A percentile compares a stretch with the other conserved stretches of the same genome.
phyloP scores from a whole-genome alignment of 139 green algal species.

The Edaphochlamys debaryana region DNA sequence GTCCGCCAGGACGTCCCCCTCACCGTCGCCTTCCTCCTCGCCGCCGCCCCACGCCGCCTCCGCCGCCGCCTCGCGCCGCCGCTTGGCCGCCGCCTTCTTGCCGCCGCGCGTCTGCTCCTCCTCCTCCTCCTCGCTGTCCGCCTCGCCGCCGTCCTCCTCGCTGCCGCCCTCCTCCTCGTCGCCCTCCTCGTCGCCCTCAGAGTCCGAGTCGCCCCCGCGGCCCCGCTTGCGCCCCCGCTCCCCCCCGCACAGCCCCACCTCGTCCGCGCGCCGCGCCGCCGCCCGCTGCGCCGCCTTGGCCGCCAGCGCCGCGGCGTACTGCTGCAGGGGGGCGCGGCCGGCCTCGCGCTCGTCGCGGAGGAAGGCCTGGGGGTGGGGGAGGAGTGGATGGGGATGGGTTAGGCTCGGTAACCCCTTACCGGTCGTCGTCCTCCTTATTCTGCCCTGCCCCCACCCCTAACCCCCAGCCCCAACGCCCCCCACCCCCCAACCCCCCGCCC shows the following conservation, averaged over 20 bases:
- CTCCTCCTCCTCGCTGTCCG: constrained; percentile 14
- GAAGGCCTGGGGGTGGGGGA: not conserved
- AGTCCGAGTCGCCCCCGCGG: not conserved
- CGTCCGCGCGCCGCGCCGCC: constrained; percentile 46
- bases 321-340: constrained; percentile 64
- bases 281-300: constrained; percentile 59
- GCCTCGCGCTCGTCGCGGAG: constrained; percentile 26
- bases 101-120: not conserved
- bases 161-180: constrained; percentile 18
- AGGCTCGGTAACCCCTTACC: not conserved
- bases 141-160: not conserved
- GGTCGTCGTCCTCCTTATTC: no score
- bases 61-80: not conserved
- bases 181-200: not conserved
- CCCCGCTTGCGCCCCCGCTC: not conserved
- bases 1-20: constrained; percentile 1
- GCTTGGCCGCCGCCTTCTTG: constrained; percentile 4
- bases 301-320: constrained; percentile 58
- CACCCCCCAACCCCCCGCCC: not conserved
- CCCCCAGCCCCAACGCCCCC: not conserved
- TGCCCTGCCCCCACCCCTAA: not conserved
- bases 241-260: not conserved
- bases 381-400: not conserved
- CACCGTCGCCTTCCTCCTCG: not conserved
- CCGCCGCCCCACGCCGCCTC: not conserved